Evolutionary conservation across 805 yeast genomes (phyloP).

Genomic region (Teunomyces tritomae): DNA sequence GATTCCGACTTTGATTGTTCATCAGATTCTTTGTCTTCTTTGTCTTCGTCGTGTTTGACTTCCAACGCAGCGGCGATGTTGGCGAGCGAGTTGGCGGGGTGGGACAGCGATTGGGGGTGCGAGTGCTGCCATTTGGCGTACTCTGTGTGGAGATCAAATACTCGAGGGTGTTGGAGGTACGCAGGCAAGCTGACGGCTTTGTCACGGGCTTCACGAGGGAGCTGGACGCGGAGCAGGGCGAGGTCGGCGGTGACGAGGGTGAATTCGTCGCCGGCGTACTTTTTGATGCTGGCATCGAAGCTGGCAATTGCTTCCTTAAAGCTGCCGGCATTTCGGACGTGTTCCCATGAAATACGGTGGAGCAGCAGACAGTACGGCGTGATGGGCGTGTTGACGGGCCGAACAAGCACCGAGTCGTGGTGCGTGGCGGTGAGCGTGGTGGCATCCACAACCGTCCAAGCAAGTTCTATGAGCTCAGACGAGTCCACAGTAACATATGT

Average conservation of each 20-base stretch:
- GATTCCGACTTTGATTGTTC: neutral
- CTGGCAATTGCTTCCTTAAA: conserved; percentile 61
- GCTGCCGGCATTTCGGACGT: conserved; percentile 53
- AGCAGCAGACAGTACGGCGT: conserved; percentile 54
- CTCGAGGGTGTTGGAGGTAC: conserved; percentile 70
- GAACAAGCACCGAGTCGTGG: conserved; percentile 48
- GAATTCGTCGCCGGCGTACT: conserved; percentile 49
- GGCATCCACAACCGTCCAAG: conserved; percentile 65
- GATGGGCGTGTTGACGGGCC: conserved; percentile 65
- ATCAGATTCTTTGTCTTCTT: neutral
- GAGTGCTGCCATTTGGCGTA: conserved; percentile 64
- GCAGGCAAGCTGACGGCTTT: conserved; percentile 68
- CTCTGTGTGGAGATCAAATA: conserved; percentile 75
- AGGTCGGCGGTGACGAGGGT: conserved; percentile 65
- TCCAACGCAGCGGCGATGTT: conserved; percentile 49
- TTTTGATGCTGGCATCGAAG: conserved; percentile 52
- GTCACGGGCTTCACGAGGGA: conserved; percentile 80
- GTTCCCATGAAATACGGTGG: conserved; percentile 60
- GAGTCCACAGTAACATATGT: conserved; percentile 62
- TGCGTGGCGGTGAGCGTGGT: conserved; percentile 41
- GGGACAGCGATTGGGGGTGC: conserved; percentile 50
- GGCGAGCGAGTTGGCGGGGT: conserved; percentile 31
- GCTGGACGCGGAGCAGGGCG: conserved; percentile 72
- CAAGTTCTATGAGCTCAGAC: conserved; percentile 62
- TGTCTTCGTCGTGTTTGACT: conserved; percentile 25